Evolutionary conservation across 495 filamentous ascomycete genomes (phyloP), one percentile per base, ranked within the genome.

Genomic region (Hypoxylon crocopeplum): DNA sequence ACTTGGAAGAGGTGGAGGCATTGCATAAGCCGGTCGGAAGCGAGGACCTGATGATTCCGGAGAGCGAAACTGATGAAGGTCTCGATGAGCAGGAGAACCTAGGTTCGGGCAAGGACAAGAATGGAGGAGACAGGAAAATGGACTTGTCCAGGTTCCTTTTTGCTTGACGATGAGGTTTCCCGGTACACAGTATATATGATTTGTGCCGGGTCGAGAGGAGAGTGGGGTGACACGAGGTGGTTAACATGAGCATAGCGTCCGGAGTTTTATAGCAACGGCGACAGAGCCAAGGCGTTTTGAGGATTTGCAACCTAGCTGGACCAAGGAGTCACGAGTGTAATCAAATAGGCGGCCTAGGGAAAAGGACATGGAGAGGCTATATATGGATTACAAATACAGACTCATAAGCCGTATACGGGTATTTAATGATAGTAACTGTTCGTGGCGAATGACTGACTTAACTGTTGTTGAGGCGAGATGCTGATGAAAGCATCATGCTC

Each of bases 41-140:
- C 64, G 91, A 95, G 68, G 91, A 95, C 62, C 70, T 86, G 37
- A 80, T 95, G 13, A 70, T 89, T 2, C 87, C 88, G 0, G 81
- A 88, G 45, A 90, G 88, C 58, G 85, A 87, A 50, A 67, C 68
- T 7, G 79, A 84, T 0, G 75, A 79, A 29, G 69, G 67, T 22
- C 52, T 49, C 0, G 60, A 55, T 4, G 67, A 54, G 6, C 56
- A 49, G 16, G 65, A 70, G 45, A 56, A 56, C 13, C 16, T 54
- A 19, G 55, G 49, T 1, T 22, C 27, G 2, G 54, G 67, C 7
- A 63, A 64, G 34, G 64, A 48, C 7, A 62, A 13, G 24, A 27
- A 27, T 36, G 34, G 51, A 1, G 25, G 17, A 6, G 20, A 68
- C 1, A 62, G 22, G 13, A 49, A 71, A 25, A 65, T 86, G 37